A percentile compares a stretch with the other conserved stretches of the same genome.
Evolutionary conservation across 2,329 filamentous ascomycete species (phyloP).

Genomic region (Hymenoscyphus linearis): DNA sequence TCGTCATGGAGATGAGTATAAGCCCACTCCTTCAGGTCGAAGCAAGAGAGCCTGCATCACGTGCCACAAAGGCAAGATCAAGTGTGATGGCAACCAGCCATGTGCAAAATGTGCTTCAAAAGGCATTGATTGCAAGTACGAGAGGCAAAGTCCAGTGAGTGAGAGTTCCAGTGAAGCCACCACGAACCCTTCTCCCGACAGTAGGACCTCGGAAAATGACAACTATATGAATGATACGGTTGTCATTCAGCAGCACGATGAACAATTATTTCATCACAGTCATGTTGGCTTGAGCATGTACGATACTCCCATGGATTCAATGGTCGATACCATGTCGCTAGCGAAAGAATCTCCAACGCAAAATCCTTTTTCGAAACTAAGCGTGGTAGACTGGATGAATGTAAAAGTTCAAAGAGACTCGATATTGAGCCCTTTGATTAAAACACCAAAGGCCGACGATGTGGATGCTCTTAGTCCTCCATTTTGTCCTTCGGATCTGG

Average conservation of each 20-base stretch:
- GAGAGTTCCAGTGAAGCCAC: not conserved
- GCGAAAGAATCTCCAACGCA: not conserved
- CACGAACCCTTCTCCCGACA: not conserved
- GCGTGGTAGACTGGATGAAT: constrained; percentile 16
- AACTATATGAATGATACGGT: not conserved
- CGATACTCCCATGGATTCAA: not conserved
- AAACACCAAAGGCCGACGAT: not conserved
- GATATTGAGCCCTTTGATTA: not conserved
- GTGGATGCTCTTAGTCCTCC: constrained; percentile 4
- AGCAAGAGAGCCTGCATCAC: constrained; percentile 39
- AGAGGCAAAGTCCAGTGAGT: not conserved
- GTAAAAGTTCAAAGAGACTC: constrained; percentile 14
- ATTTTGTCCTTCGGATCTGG: constrained; percentile 12
- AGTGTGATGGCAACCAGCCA: constrained; percentile 38
- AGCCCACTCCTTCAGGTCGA: constrained; percentile 23
- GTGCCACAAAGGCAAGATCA: constrained; percentile 42
- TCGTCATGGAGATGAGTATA: constrained; percentile 25
- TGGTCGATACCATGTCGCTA: not conserved
- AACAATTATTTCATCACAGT: not conserved
- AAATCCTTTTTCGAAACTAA: not conserved
- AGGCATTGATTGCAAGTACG: constrained; percentile 36
- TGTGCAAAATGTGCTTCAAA: constrained; percentile 39
- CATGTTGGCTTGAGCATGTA: not conserved
- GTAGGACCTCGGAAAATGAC: not conserved
- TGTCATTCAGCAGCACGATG: not conserved